A percentile compares a stretch with the other conserved stretches of the same genome.
Evolutionary conservation across 169 alveolate species (phyloP).

Genomic region (Perkinsus marinus): DNA sequence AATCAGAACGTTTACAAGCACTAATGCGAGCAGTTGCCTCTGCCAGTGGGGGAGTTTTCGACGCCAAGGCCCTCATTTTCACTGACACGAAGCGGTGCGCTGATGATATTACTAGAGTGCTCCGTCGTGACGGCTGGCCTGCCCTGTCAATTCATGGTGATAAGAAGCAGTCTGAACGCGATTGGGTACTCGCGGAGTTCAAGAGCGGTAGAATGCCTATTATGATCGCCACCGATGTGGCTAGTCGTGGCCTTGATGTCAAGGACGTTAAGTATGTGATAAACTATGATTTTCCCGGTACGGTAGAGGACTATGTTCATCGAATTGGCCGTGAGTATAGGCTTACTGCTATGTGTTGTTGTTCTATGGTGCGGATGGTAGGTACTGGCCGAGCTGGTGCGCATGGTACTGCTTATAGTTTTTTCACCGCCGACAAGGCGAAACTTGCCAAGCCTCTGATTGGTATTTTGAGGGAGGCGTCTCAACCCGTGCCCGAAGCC

Average conservation of each 20-base stretch:
- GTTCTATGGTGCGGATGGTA: not conserved
- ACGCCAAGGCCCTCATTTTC: slow-evolving; percentile 12
- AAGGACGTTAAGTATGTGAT: slow-evolving; percentile 80
- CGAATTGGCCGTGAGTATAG: slow-evolving; percentile 74
- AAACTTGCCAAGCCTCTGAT: slow-evolving; percentile 75
- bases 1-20: not conserved
- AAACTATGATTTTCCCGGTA: slow-evolving; percentile 88
- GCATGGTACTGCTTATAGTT: slow-evolving; percentile 64
- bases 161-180: slow-evolving; percentile 81
- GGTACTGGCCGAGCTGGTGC: slow-evolving; percentile 85
- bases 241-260: slow-evolving; percentile 92
- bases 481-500: slow-evolving; percentile 68
- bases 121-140: slow-evolving; percentile 72
- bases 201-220: slow-evolving; percentile 75
- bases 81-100: slow-evolving; percentile 46
- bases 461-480: slow-evolving; percentile 68
- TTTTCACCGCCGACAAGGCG: slow-evolving; percentile 66
- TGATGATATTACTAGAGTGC: slow-evolving; percentile 65
- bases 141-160: slow-evolving; percentile 93
- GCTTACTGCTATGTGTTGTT: not conserved
- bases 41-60: not conserved
- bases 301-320: slow-evolving; percentile 86
- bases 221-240: slow-evolving; percentile 95
- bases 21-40: not conserved
- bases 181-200: slow-evolving; percentile 74